Percentiles rank a stretch among this genome's conserved stretches.
Evolutionary conservation across 306 rosid species (phyloP).

Genomic region (Prunus mongolica): DNA sequence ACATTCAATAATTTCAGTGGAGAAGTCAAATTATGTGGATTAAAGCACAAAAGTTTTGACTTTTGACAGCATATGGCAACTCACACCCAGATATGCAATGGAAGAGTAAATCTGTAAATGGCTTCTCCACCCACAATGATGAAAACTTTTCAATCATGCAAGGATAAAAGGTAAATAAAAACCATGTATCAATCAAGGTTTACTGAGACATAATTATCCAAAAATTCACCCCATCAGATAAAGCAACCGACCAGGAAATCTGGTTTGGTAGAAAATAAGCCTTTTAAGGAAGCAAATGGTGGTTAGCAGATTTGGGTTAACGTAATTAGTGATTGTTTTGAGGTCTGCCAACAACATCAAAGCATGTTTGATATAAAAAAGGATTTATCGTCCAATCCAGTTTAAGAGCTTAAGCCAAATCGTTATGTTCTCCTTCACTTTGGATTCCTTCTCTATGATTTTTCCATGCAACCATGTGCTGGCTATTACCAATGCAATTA

Average conservation of each 20-base stretch:
- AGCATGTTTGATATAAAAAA: conserved; percentile 24
- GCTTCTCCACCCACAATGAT: neutral
- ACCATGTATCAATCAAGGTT: neutral
- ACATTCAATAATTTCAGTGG: neutral
- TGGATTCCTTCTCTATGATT: conserved; percentile 19
- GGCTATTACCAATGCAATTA: conserved; percentile 43
- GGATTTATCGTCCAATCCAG: conserved; percentile 4
- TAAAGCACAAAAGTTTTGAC: neutral
- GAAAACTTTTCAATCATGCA: neutral
- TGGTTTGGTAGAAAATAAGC: conserved; percentile 31
- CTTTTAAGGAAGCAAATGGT: conserved; percentile 70
- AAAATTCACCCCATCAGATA: conserved; percentile 21
- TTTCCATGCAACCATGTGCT: conserved; percentile 69
- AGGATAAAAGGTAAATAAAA: neutral
- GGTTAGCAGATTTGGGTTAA: conserved; percentile 16
- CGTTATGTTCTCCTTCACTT: conserved; percentile 15
- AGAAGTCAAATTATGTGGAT: neutral
- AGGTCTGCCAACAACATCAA: conserved; percentile 57
- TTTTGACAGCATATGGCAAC: neutral
- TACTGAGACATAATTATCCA: conserved; percentile 8
- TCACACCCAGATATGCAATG: neutral
- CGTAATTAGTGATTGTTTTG: conserved; percentile 47
- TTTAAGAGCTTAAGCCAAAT: neutral
- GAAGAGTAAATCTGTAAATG: neutral
- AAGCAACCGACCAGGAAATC: conserved; percentile 42